Evolutionary conservation across 345 rosid species (phyloP), one percentile per base, ranked within the genome.

Genomic region (Syzygium aromaticum): DNA sequence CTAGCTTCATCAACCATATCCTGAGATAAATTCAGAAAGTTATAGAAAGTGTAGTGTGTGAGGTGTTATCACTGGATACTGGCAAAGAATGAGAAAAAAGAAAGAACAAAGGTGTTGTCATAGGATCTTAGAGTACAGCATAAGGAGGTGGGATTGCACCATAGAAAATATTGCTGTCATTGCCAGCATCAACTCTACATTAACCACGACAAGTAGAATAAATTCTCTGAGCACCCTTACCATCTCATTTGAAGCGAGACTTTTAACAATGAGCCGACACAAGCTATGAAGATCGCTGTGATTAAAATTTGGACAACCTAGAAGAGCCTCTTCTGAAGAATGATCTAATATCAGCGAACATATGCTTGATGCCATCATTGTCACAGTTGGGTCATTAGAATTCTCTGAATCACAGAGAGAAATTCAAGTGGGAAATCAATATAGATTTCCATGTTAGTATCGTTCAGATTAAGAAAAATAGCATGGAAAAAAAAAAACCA

Each of bases 281-380:
- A 98, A 89, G 61, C 87, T 89, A 78, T 85, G 85, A 38, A 94
- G 89, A 43, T 93, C 89, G 88, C 89, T 88, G 43, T 27, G 43
- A 64, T 87, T 88, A 84, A 95, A 93, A 87, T 85, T 86, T 17
- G 92, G 91, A 91, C 91, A 94, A 86, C 90, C 90, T n/a, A 91
- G 90, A 86, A 96, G 95, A 89, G 93, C 93, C 85, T 91, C 95
- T 89, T 96, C 98, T 61, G 99, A 96, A 84, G 94, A 94, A 56
- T 86, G 88, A 87, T 94, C 99, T 63, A 96, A 89, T 86, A 95
- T 88, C 89, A 97, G 88, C 11, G 96, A 88, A 91, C 96, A 93
- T 86, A 98, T 92, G 91, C 96, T 95, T 84, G 97, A 92, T 88
- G 96, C 97, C 99, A 96, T 93, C 95, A 95, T 92, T 7, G 88